Conservation (phyloP, 2,329 filamentous ascomycete genomes). For the Colletotrichum lentis region DNA sequence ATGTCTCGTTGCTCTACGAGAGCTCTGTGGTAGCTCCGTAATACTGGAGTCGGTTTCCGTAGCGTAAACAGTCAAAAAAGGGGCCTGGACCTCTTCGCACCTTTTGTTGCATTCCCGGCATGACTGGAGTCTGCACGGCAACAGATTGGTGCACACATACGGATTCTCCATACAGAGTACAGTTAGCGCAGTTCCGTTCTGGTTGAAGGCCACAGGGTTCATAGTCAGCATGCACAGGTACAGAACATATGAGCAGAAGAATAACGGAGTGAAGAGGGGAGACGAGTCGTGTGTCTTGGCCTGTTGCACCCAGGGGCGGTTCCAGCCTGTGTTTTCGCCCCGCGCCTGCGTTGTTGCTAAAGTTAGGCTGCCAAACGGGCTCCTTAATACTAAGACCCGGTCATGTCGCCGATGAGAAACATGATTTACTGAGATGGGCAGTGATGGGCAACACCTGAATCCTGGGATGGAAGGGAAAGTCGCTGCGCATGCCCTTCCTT, state of each 20-base stretch:
- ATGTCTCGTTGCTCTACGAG: constrained; percentile 20
- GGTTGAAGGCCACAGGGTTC: too few species aligned
- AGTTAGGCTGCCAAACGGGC: constrained; percentile 23
- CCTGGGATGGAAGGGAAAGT: neutral
- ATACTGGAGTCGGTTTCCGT: constrained; percentile 11
- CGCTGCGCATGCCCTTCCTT: neutral
- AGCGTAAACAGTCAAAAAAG: constrained; percentile 14
- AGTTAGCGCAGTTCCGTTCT: too few species aligned
- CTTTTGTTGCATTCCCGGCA: too few species aligned
- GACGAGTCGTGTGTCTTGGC: neutral
- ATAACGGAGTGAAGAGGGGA: neutral
- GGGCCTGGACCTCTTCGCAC: neutral
- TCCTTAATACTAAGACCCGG: neutral
- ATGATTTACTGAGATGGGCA: constrained; percentile 19
- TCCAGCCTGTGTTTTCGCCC: constrained; percentile 21
- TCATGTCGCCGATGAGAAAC: constrained; percentile 6
- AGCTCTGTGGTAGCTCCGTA: constrained; percentile 25
- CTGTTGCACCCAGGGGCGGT: neutral
- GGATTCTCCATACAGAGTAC: too few species aligned
- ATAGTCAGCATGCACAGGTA: too few species aligned
- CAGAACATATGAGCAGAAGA: neutral
- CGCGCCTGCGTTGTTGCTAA: constrained; percentile 34
- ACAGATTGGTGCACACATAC: too few species aligned
- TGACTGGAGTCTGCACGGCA: too few species aligned
- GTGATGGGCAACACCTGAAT: constrained; percentile 14